Conservation (phyloP, 2,329 filamentous ascomycete genomes). For the Xylaria sp. region DNA sequence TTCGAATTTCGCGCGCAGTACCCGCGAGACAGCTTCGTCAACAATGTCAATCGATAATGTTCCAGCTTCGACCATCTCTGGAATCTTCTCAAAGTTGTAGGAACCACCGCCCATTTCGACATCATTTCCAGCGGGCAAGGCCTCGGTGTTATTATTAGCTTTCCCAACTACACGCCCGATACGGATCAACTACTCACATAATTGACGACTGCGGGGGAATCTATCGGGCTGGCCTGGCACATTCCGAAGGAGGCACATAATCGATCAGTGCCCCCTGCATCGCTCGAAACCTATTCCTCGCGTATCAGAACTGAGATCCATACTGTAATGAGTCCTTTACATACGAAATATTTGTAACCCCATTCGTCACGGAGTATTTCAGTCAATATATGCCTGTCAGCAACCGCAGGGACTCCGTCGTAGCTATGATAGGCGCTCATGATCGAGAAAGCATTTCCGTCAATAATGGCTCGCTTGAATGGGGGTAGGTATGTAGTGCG, state of each 20-base stretch:
- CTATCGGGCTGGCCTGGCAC: constrained; percentile 64
- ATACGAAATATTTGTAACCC: constrained; percentile 72
- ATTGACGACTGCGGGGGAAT: constrained; percentile 68
- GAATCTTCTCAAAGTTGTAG: constrained; percentile 72
- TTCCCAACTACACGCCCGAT: not conserved
- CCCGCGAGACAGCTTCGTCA: constrained; percentile 69
- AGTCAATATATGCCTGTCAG: constrained; percentile 69
- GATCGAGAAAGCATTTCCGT: constrained; percentile 68
- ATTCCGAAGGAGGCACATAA: constrained; percentile 68
- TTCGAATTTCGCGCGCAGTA: constrained; percentile 71
- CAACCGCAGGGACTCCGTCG: constrained; percentile 71
- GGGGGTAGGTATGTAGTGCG: constrained; percentile 62
- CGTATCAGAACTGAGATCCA: constrained; percentile 28
- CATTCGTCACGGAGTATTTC: constrained; percentile 73
- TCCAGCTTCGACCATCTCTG: constrained; percentile 65
- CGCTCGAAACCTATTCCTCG: constrained; percentile 54
- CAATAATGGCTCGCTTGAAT: constrained; percentile 74
- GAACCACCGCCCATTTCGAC: constrained; percentile 79
- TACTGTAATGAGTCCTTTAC: not conserved
- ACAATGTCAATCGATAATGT: constrained; percentile 64
- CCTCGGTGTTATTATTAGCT: constrained; percentile 39
- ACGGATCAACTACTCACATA: constrained; percentile 46
- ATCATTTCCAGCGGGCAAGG: constrained; percentile 72
- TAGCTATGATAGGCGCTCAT: constrained; percentile 80
- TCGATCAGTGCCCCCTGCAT: constrained; percentile 74